A percentile compares a stretch with the other conserved stretches of the same genome.
These are phyloP conservation scores for Mycena capillaripes DNA, from an alignment of 768 basidiomycete species.

Conservation along the genomic window DNA sequence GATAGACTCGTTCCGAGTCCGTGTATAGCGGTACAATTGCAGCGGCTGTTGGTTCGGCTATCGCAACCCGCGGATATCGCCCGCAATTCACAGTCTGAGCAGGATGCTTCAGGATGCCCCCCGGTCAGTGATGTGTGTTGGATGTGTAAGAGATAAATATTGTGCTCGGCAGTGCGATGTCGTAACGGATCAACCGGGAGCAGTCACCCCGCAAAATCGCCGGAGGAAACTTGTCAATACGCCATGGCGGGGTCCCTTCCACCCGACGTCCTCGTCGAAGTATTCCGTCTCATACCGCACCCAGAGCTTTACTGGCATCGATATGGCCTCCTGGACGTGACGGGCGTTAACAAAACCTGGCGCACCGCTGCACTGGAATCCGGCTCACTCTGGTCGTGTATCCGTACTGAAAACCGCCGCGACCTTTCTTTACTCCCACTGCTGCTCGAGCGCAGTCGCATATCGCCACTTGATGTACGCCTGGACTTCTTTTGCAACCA, in stretches of 20 bases:
- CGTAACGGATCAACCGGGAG: no score
- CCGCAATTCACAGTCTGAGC: no score
- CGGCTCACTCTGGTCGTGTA: slow-evolving; percentile 21
- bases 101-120: no score
- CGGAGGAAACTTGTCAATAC: no score
- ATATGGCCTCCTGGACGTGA: slow-evolving; percentile 8
- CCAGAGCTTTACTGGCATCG: slow-evolving; percentile 10
- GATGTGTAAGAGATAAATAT: no score
- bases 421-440: slow-evolving; percentile 5
- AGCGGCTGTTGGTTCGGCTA: no score
- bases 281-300: slow-evolving; percentile 1
- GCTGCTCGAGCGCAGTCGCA: slow-evolving; percentile 15
- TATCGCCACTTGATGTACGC: slow-evolving; percentile 4
- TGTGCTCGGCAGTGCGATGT: no score
- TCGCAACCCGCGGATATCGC: no score
- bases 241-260: slow-evolving; percentile 1
- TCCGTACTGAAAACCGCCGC: slow-evolving; percentile 7
- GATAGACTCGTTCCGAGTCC: no score
- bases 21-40: no score
- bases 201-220: no score
- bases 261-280: slow-evolving; percentile 17
- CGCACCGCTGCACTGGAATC: slow-evolving; percentile 15
- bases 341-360: slow-evolving; percentile 13
- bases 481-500: slow-evolving; percentile 14
- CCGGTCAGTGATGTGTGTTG: no score